phyloP scores from a whole-genome alignment of 495 filamentous ascomycete species.

The Aspergillus nidulans region DNA sequence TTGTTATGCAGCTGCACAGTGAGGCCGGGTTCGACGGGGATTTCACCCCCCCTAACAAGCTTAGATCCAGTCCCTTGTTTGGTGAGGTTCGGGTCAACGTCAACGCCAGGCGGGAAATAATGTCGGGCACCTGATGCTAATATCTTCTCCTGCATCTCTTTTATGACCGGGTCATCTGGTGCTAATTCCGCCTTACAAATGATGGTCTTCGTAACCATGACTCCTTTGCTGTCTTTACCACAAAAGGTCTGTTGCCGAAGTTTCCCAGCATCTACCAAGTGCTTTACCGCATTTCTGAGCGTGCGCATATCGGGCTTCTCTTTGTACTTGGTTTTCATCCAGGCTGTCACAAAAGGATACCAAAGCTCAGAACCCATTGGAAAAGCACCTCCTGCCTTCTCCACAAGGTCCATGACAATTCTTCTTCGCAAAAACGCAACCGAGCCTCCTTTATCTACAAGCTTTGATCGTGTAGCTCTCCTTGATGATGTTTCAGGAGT shows the following conservation, averaged over 20 bases:
- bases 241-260: conserved; percentile 59
- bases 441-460: conserved; percentile 37
- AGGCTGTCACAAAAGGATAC: conserved; percentile 60
- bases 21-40: conserved; percentile 30
- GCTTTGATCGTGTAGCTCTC: conserved; percentile 2
- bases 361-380: conserved; percentile 69
- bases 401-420: conserved; percentile 66
- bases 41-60: background rate
- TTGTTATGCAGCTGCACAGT: conserved; percentile 39
- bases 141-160: conserved; percentile 49
- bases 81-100: conserved; percentile 26
- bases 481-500: background rate
- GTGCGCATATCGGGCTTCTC: conserved; percentile 49
- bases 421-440: conserved; percentile 48
- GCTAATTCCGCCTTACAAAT: conserved; percentile 45
- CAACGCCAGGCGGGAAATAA: conserved; percentile 33
- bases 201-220: conserved; percentile 53
- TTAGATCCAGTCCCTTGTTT: conserved; percentile 16
- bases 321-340: conserved; percentile 48
- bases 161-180: conserved; percentile 48
- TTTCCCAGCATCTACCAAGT: conserved; percentile 54
- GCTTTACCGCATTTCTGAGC: conserved; percentile 53
- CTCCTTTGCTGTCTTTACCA: conserved; percentile 50
- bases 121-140: conserved; percentile 30
- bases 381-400: conserved; percentile 66